phyloP scores from a whole-genome alignment of 257 asterid species.

The Jasminum sambac region DNA sequence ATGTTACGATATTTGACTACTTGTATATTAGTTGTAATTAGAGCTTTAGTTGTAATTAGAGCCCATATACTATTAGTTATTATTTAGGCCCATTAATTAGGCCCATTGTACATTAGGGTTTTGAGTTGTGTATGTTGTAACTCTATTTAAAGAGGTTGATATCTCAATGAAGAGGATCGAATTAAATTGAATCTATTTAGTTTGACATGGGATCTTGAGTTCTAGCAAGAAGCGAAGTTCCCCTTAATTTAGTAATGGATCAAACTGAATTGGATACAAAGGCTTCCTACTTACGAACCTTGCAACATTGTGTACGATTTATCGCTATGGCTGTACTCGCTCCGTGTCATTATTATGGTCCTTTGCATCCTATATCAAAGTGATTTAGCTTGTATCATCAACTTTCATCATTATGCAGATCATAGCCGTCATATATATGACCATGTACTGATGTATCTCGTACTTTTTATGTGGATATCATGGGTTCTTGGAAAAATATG shows the following conservation, averaged over 20 bases:
- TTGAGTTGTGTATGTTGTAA: no score
- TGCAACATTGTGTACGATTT: neutral
- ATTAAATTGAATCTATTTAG: no score
- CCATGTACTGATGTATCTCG: neutral
- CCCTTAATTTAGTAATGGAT: constrained; percentile 1
- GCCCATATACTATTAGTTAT: no score
- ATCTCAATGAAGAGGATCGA: no score
- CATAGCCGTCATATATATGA: neutral
- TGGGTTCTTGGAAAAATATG: neutral
- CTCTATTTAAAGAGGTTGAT: no score
- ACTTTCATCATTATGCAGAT: neutral
- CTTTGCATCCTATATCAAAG: neutral
- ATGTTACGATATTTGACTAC: no score
- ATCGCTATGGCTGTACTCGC: neutral
- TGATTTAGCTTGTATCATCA: neutral
- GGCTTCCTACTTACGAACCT: constrained; percentile 9
- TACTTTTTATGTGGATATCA: neutral
- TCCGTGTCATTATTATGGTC: neutral
- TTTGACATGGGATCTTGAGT: constrained; percentile 7
- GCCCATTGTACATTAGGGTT: no score
- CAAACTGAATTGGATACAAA: constrained; percentile 5
- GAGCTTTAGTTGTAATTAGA: no score
- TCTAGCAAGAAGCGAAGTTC: neutral
- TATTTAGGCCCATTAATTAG: no score
- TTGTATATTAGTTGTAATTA: no score